Evolutionary conservation across 2,329 filamentous ascomycete species (phyloP).

Genomic region (Stagonosporopsis cucurbitacearum): DNA sequence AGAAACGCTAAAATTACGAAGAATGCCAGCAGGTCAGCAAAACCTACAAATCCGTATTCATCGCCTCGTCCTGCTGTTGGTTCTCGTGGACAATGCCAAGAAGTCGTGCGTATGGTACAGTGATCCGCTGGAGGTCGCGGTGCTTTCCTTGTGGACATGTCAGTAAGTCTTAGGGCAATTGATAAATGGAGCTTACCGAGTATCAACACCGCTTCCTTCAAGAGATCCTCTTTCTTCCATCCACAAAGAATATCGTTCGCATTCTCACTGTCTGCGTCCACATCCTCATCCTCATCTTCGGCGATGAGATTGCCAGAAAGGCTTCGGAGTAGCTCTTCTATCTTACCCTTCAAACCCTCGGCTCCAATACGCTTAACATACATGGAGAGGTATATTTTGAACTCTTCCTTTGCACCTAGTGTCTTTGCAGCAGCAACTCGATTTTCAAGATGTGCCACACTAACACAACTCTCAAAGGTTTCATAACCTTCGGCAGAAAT

Average conservation of each 20-base stretch:
- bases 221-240: constrained; percentile 84
- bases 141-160: constrained; percentile 76
- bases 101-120: constrained; percentile 88
- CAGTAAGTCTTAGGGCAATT: constrained; percentile 19
- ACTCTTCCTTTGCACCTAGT: constrained; percentile 87
- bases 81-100: constrained; percentile 44
- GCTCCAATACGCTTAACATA: constrained; percentile 95
- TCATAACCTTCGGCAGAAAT: constrained; percentile 91
- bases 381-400: constrained; percentile 94
- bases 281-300: constrained; percentile 68
- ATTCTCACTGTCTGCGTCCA: constrained; percentile 57
- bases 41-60: constrained; percentile 44
- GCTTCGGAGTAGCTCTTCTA: constrained; percentile 87
- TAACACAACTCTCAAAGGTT: constrained; percentile 87
- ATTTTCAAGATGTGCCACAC: constrained; percentile 94
- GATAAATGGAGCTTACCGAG: constrained; percentile 66
- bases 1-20: constrained; percentile 12
- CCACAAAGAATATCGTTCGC: constrained; percentile 81
- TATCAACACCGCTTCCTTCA: constrained; percentile 91
- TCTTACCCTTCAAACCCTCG: constrained; percentile 84
- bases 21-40: neutral
- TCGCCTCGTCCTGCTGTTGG: constrained; percentile 37
- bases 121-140: constrained; percentile 89
- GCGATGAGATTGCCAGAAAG: constrained; percentile 74
- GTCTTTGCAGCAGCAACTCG: constrained; percentile 87